These are phyloP conservation scores for Vitis vinifera DNA, from an alignment of 164 flowering plant genomes.

Conservation along the genomic window DNA sequence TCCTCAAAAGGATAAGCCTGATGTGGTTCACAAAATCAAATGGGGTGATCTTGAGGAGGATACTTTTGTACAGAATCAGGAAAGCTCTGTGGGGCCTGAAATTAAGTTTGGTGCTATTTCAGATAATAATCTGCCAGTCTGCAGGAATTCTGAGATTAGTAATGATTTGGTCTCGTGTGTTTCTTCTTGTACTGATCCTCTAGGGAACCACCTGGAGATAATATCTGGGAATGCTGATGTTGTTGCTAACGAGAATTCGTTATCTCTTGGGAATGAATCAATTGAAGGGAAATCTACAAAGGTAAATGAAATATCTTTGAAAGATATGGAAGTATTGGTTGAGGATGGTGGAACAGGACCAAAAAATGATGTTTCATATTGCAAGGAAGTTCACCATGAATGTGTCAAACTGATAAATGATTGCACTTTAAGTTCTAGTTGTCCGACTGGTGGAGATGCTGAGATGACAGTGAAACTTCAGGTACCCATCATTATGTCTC, in stretches of 20 bases:
- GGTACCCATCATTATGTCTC: conserved; percentile 12
- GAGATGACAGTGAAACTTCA: conserved; percentile 13
- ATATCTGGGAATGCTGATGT: conserved; percentile 10
- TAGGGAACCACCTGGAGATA: conserved; percentile 24
- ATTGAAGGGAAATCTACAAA: conserved; percentile 27
- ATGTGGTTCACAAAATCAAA: conserved; percentile 50
- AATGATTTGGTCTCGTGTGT: conserved; percentile 17
- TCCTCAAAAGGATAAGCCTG: conserved; percentile 23
- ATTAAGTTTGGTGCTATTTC: conserved; percentile 36
- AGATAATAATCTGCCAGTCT: conserved; percentile 21
- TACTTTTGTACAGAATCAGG: conserved; percentile 29
- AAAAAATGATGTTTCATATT: conserved; percentile 16
- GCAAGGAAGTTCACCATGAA: conserved; percentile 21
- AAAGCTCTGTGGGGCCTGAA: conserved; percentile 26
- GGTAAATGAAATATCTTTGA: conserved; percentile 30
- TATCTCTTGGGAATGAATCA: conserved; percentile 14
- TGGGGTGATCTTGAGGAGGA: conserved; percentile 83
- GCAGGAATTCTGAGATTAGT: conserved; percentile 20
- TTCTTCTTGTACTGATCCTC: conserved; percentile 23
- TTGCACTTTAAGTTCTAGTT: not conserved
- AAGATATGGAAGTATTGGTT: conserved; percentile 19
- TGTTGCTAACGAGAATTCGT: conserved; percentile 12
- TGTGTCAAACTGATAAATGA: conserved; percentile 6
- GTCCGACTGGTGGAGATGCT: conserved; percentile 19
- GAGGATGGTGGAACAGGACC: conserved; percentile 18